A percentile compares a stretch with the other conserved stretches of the same genome.
These are phyloP conservation scores for Phytophthora sojae DNA, from an alignment of 352 stramenopile genomes.

Conservation along the genomic window DNA sequence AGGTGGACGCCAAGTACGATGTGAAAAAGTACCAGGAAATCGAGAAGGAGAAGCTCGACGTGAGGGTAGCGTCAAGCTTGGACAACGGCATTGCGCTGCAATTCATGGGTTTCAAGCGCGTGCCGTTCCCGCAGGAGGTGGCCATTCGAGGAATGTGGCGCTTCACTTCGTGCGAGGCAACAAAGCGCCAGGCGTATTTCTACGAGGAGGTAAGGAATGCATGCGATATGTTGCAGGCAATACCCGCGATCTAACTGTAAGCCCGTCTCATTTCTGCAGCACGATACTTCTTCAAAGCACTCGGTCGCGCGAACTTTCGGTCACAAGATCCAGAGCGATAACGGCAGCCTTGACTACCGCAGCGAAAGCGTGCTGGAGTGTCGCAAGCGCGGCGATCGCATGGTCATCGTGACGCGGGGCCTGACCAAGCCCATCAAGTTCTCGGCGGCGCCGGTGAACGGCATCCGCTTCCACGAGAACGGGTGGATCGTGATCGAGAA, in stretches of 20 bases:
- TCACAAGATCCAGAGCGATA: constrained; percentile 44
- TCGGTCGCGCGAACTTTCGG: constrained; percentile 38
- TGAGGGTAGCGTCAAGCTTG: constrained; percentile 35
- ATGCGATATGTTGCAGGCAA: not conserved
- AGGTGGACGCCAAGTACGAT: constrained; percentile 36
- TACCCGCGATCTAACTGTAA: not conserved
- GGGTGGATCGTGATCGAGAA: constrained; percentile 53
- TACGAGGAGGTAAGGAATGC: constrained; percentile 40
- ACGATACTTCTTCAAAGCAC: constrained; percentile 29
- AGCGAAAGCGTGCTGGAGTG: constrained; percentile 47
- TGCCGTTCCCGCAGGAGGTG: constrained; percentile 42
- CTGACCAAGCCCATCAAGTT: constrained; percentile 55
- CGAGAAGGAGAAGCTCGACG: constrained; percentile 29
- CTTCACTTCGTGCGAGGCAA: constrained; percentile 40
- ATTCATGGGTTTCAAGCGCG: constrained; percentile 38
- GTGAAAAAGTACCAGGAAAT: constrained; percentile 26
- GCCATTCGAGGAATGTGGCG: constrained; percentile 47
- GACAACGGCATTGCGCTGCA: constrained; percentile 38
- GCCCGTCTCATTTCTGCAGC: constrained; percentile 11
- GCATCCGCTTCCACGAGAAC: constrained; percentile 53
- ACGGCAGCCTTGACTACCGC: constrained; percentile 43
- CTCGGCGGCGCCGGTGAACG: constrained; percentile 43
- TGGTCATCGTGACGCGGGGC: constrained; percentile 56
- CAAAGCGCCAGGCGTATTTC: constrained; percentile 37
- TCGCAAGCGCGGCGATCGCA: constrained; percentile 42